A percentile compares a stretch with the other conserved stretches of the same genome.
These are phyloP conservation scores for Rhizopus sp. DNA, from an alignment of 371 early-diverging fungal genomes.

Conservation along the genomic window DNA sequence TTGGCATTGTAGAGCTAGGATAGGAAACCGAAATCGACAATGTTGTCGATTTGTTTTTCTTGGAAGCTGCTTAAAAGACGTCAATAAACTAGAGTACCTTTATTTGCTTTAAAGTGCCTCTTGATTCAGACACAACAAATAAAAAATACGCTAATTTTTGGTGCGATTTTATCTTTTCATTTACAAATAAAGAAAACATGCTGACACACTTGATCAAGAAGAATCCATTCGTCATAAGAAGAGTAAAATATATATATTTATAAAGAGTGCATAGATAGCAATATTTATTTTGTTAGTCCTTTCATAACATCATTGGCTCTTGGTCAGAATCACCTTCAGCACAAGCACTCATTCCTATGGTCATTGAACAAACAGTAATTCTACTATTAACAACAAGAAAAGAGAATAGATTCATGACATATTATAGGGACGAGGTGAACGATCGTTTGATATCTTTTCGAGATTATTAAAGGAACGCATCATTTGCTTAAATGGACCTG, in stretches of 20 bases:
- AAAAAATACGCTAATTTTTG: no score
- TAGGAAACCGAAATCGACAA: no score
- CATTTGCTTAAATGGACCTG: slow-evolving; percentile 90
- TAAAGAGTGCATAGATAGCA: slow-evolving; percentile 1
- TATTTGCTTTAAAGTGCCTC: no score
- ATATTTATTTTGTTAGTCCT: slow-evolving; percentile 2
- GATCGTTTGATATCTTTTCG: slow-evolving; percentile 95
- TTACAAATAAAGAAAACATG: no score
- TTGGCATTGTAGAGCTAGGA: no score
- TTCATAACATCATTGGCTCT: slow-evolving; percentile 11
- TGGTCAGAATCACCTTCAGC: slow-evolving; percentile 36
- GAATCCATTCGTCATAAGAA: not conserved
- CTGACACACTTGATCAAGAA: no score
- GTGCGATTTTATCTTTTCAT: no score
- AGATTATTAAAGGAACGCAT: slow-evolving; percentile 96
- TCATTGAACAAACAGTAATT: slow-evolving; percentile 74
- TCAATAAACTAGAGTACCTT: no score
- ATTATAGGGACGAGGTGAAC: slow-evolving; percentile 70
- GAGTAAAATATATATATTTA: not conserved
- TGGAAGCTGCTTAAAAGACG: no score
- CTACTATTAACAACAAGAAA: not conserved
- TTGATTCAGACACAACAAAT: no score
- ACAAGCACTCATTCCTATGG: slow-evolving; percentile 69
- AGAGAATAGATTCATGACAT: not conserved
- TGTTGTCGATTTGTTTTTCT: no score